Base-by-base conservation (phyloP, 345 rosid genomes). In the Hibiscus tridactylites region DNA sequence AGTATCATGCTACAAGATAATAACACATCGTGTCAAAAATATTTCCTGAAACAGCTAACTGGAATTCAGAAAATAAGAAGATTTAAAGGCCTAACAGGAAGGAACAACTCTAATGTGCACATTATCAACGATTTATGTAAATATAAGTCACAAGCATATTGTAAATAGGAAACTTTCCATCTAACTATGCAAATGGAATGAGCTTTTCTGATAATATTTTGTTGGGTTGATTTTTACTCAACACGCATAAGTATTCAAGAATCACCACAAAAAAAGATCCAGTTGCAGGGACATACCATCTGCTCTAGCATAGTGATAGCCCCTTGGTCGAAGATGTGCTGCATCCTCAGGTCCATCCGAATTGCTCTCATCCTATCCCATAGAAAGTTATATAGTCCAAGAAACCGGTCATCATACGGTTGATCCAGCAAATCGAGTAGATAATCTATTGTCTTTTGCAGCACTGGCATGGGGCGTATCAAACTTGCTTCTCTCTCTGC, bases 281-380 rank as follows among this genome's bases (percentile, higher is more conserved):
- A 16, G 37, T 21, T 56, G 64, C 54, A 63, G 72, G 66, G 46
- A 83, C 84, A 68, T 60, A 95, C 99, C 98, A 95, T 95, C 85
- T 92, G 93, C 82, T 95, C 99, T 80, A 95, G 85, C 89, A 95
- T 89, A 53, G 88, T 86, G 65, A 90, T 86, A 70, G 98, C 89
- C 75, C 84, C 91, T 77, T 71, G 75, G 78, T 88, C 86, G 76
- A 95, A 95, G 68, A 92, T 92, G 77, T 95, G 99, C 73, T 92
- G 98, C 98, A 92, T 95, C 81, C 99, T 78, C 75, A 95, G 86
- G 76, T 95, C 99, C 97, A 95, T 90, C 62, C 98, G 87, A 65
- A 92, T 82, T 61, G 98, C 97, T 81, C 99, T 87, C 98, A 95
- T 92, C 81, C 99, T 87, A 83, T 95, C 99, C 99, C 99, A 95